phyloP scores from a whole-genome alignment of 106 monocot genomes.

The Vanilla planifolia region DNA sequence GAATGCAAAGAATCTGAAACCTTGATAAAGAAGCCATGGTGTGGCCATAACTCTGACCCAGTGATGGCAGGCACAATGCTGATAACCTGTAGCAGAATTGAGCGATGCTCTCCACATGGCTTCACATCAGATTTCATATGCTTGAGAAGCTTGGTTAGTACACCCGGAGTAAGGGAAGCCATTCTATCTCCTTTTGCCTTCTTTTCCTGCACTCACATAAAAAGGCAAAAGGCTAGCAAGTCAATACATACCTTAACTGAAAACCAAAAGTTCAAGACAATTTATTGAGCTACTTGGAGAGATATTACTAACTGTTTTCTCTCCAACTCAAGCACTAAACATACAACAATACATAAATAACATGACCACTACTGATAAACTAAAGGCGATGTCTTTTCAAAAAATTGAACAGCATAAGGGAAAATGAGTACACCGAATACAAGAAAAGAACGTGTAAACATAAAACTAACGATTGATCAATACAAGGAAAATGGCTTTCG shows the following conservation, averaged over 20 bases:
- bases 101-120: conserved; percentile 68
- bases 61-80: conserved; percentile 84
- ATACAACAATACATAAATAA: neutral
- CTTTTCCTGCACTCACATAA: neutral
- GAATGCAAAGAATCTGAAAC: conserved; percentile 90
- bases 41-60: conserved; percentile 76
- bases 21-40: conserved; percentile 91
- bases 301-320: too few species aligned
- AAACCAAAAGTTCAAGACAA: neutral
- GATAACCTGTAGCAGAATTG: conserved; percentile 83
- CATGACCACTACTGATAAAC: neutral
- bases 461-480: too few species aligned
- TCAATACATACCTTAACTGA: neutral
- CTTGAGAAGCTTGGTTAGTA: conserved; percentile 78
- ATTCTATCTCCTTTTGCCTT: conserved; percentile 23
- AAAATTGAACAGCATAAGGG: neutral
- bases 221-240: neutral
- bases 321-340: neutral
- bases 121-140: conserved; percentile 60
- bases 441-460: neutral
- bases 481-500: too few species aligned
- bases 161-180: conserved; percentile 82
- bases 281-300: neutral
- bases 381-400: neutral
- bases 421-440: neutral